Conservation (phyloP, 345 rosid species). For the Isatis tinctoria region DNA sequence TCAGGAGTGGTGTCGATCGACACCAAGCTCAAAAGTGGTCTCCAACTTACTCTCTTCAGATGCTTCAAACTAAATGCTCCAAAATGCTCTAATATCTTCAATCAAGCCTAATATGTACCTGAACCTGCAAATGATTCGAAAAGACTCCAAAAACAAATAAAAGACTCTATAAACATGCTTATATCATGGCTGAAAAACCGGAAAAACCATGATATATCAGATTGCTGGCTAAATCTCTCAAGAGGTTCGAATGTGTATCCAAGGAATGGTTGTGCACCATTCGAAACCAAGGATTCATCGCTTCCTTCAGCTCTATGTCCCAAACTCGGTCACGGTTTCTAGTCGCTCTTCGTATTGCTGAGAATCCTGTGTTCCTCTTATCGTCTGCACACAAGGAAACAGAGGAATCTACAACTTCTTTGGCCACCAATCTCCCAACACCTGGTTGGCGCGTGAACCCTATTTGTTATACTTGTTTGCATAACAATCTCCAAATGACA, state of each 20-base stretch:
- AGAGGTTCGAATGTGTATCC: neutral
- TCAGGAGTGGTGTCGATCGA: too few relatives aligned
- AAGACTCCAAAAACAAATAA: too few relatives aligned
- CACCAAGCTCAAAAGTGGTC: too few relatives aligned
- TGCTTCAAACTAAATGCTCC: too few relatives aligned
- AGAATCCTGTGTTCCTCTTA: neutral
- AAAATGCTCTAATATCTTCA: too few relatives aligned
- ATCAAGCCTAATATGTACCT: too few relatives aligned
- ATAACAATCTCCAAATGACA: neutral
- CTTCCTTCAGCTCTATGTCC: neutral
- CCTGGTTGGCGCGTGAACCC: neutral
- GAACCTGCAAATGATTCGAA: too few relatives aligned
- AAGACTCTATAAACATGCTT: too few relatives aligned
- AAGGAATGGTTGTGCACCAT: neutral
- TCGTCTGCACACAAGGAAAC: neutral
- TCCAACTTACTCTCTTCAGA: too few relatives aligned
- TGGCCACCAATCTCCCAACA: too few relatives aligned
- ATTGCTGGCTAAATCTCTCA: neutral
- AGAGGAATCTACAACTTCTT: neutral
- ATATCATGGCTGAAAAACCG: too few relatives aligned
- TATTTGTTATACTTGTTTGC: neutral
- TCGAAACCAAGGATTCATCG: neutral
- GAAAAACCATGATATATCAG: too few relatives aligned
- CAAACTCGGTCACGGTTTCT: neutral
- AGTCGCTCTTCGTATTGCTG: neutral